Percentiles rank a stretch among this genome's conserved stretches.
phyloP scores from a whole-genome alignment of 2,329 filamentous ascomycete genomes.

The Fusarium guadeloupense region DNA sequence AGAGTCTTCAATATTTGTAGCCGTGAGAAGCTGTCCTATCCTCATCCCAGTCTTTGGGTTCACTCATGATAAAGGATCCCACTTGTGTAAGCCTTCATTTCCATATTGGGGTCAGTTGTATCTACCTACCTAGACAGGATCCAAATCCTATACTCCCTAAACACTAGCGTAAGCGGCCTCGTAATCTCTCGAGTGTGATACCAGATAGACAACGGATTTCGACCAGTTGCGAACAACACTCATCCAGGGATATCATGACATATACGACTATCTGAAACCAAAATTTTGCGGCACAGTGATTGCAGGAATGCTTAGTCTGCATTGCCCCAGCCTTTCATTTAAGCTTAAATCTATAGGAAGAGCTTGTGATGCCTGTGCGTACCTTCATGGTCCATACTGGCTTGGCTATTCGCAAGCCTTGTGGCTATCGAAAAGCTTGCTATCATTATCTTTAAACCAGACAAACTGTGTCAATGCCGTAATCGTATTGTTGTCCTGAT shows the following conservation, averaged over 20 bases:
- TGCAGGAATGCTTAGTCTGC: background rate
- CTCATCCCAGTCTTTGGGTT: no score
- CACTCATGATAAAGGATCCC: background rate
- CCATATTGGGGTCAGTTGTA: background rate
- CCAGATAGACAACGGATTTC: background rate
- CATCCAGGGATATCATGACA: background rate
- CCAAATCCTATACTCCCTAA: background rate
- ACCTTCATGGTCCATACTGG: no score
- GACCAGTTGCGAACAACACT: no score
- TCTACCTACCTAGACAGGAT: background rate
- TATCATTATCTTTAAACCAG: no score
- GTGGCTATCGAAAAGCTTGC: no score
- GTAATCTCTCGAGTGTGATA: background rate
- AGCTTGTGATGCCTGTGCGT: no score
- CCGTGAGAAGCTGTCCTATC: no score
- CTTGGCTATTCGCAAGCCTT: no score
- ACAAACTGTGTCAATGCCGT: no score
- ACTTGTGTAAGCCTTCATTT: background rate
- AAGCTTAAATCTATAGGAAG: background rate
- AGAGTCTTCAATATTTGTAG: background rate
- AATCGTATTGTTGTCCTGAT: no score
- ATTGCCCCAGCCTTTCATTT: background rate
- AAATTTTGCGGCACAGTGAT: slow-evolving; percentile 2
- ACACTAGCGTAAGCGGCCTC: slow-evolving; percentile 4
- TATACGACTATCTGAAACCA: slow-evolving; percentile 13